A percentile compares a stretch with the other conserved stretches of the same genome.
Evolutionary conservation across 495 filamentous ascomycete genomes (phyloP).

Genomic region (Achaetomiella virescens): DNA sequence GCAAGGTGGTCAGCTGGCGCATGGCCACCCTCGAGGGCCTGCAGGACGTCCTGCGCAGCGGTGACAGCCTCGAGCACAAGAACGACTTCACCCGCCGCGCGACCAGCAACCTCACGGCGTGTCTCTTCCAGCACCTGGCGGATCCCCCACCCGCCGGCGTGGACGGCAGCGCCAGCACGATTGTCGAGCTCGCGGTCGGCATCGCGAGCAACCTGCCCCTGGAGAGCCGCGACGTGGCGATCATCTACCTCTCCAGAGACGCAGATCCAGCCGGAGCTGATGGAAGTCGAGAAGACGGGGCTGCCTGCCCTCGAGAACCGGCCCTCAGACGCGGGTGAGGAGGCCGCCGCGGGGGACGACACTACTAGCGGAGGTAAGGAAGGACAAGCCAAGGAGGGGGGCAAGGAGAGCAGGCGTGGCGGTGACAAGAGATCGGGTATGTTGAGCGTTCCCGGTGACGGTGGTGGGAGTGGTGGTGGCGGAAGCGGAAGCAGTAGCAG

Average conservation of each 20-base stretch:
- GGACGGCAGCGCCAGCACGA: conserved; percentile 77
- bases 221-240: conserved; percentile 83
- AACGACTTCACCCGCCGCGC: conserved; percentile 59
- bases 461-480: conserved; percentile 4
- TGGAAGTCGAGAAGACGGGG: conserved; percentile 72
- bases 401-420: conserved; percentile 27
- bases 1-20: conserved; percentile 88
- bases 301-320: conserved; percentile 63
- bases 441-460: conserved; percentile 28
- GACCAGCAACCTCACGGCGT: conserved; percentile 63
- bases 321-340: conserved; percentile 41
- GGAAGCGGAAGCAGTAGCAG: conserved; percentile 26
- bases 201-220: conserved; percentile 82
- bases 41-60: conserved; percentile 58
- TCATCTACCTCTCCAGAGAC: conserved; percentile 80
- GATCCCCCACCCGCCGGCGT: conserved; percentile 72
- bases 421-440: conserved; percentile 38
- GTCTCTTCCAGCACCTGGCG: conserved; percentile 62
- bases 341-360: not conserved
- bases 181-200: conserved; percentile 83
- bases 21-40: conserved; percentile 92
- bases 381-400: conserved; percentile 36
- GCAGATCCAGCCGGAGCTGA: conserved; percentile 57
- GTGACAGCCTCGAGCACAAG: conserved; percentile 57
- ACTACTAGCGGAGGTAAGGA: conserved; percentile 6